phyloP scores from a whole-genome alignment of 2,329 filamentous ascomycete species.

The Epichloe uncinata region DNA sequence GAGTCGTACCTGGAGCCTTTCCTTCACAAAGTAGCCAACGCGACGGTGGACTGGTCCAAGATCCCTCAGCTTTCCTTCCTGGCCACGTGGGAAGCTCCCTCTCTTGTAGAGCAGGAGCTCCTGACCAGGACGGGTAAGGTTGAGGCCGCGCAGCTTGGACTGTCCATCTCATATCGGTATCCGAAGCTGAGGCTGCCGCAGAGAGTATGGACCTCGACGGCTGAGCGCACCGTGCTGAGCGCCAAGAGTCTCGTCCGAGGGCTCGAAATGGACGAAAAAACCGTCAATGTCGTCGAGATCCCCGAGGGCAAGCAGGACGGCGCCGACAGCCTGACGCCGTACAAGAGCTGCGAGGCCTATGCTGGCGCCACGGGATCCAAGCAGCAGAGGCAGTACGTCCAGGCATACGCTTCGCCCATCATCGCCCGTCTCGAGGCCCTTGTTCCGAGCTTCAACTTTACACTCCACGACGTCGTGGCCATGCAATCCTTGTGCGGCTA shows the following conservation, averaged over 20 bases:
- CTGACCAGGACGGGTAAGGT: constrained; percentile 47
- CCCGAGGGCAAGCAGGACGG: constrained; percentile 43
- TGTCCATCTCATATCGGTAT: constrained; percentile 40
- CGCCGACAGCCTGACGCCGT: constrained; percentile 48
- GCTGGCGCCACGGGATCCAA: constrained; percentile 42
- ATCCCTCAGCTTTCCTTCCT: constrained; percentile 44
- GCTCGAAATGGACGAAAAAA: constrained; percentile 37
- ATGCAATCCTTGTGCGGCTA: constrained; percentile 56
- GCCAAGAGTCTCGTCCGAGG: constrained; percentile 45
- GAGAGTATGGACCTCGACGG: constrained; percentile 48
- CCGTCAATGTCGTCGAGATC: constrained; percentile 40
- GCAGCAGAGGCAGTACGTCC: constrained; percentile 35
- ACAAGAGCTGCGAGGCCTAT: constrained; percentile 51
- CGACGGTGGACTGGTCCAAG: constrained; percentile 42
- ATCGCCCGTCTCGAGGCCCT: constrained; percentile 39
- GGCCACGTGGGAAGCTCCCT: constrained; percentile 43
- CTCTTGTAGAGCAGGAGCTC: constrained; percentile 42
- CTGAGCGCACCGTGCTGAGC: constrained; percentile 46
- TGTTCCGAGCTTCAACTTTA: constrained; percentile 49
- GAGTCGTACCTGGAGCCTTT: constrained; percentile 44
- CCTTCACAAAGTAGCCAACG: constrained; percentile 44
- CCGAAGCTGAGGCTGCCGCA: constrained; percentile 36
- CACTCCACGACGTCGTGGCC: constrained; percentile 45
- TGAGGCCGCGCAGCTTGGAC: constrained; percentile 47
- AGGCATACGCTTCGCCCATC: constrained; percentile 47